These are phyloP conservation scores for Musa balbisiana DNA, from an alignment of 202 grass and related monocot genomes.

Conservation along the genomic window DNA sequence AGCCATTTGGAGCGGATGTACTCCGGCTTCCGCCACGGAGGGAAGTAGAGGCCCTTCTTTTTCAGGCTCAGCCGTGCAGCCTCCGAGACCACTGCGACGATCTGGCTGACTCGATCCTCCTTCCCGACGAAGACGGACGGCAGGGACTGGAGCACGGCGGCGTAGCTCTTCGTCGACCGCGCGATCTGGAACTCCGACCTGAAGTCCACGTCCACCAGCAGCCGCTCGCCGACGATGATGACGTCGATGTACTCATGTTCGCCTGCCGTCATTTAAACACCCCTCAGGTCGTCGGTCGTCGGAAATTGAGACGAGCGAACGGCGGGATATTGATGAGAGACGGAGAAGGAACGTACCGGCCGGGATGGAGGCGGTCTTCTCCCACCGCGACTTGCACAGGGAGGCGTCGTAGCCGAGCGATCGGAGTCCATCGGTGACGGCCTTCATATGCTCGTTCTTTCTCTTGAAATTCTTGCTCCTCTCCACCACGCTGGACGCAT, in stretches of 20 bases:
- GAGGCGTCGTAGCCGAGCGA: conserved; percentile 55
- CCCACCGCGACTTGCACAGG: conserved; percentile 67
- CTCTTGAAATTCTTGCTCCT: conserved; percentile 34
- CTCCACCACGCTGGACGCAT: conserved; percentile 43
- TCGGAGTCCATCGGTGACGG: conserved; percentile 49
- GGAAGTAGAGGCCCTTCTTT: conserved; percentile 69
- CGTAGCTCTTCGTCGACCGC: conserved; percentile 67
- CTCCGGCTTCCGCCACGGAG: conserved; percentile 80
- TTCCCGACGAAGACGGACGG: conserved; percentile 64
- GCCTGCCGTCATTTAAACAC: conserved; percentile 18
- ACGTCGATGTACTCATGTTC: conserved; percentile 87
- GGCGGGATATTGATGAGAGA: neutral
- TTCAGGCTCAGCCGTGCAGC: conserved; percentile 56
- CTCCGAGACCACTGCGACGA: conserved; percentile 57
- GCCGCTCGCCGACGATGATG: conserved; percentile 48
- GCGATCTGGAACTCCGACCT: conserved; percentile 76
- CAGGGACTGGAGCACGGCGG: conserved; percentile 53
- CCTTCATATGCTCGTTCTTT: conserved; percentile 41
- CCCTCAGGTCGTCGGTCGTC: neutral
- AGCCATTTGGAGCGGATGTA: conserved; percentile 96
- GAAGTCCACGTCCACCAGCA: conserved; percentile 83
- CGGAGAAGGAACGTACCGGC: conserved; percentile 24
- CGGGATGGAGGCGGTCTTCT: conserved; percentile 55
- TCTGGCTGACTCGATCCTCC: conserved; percentile 57
- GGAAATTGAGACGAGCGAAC: neutral